Evolutionary conservation across 257 asterid genomes (phyloP), one percentile per base, ranked within the genome.

Genomic region (Lycium ferocissimum): DNA sequence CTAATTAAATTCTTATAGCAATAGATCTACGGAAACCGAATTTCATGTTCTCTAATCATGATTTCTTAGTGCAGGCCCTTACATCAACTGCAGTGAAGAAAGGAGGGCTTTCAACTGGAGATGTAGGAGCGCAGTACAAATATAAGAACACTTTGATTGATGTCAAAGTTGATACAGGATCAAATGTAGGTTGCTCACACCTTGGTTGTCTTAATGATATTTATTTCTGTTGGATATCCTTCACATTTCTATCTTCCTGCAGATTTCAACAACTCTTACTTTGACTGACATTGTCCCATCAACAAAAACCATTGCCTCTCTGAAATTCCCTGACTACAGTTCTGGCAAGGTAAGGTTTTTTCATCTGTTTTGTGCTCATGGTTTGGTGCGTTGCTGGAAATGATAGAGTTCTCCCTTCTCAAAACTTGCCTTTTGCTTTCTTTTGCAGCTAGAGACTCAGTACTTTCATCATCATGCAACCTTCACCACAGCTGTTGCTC

Each of bases 131-230:
- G 59, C 93, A 83, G 84, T 93, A 95, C 90, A 82, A 85, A 62
- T 94, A 93, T 83, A 96, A 88, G 86, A 91, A 95, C 80, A 85
- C 91, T 69, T 81, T 91, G 66, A 80, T 90, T 63, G 95, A 95
- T 89, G 84, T 94, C 83, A 95, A 93, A 95, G 94, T 96, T 85
- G 99, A 96, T 85, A 96, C 99, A 6, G 99, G 93, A 85, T 94
- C 98, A 80, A 96, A 94, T 75, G 98, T 96, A 84, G 82, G 93
- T 84, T 73, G 54, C 78, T 67, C 79, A 37, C 66, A 38, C 84
- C 80, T 78, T 83, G 58, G 43, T 81, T 79, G 22, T 38, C 65
- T 73, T 26, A 15, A 40, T 17, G 81, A 73, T 81, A 65, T 71
- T 80, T 81, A 61, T 82, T 85, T 49, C 53, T 79, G 66, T 73